Evolutionary conservation across 1,284 basidiomycete species (phyloP).

Genomic region (Megacollybia platyphylla): DNA sequence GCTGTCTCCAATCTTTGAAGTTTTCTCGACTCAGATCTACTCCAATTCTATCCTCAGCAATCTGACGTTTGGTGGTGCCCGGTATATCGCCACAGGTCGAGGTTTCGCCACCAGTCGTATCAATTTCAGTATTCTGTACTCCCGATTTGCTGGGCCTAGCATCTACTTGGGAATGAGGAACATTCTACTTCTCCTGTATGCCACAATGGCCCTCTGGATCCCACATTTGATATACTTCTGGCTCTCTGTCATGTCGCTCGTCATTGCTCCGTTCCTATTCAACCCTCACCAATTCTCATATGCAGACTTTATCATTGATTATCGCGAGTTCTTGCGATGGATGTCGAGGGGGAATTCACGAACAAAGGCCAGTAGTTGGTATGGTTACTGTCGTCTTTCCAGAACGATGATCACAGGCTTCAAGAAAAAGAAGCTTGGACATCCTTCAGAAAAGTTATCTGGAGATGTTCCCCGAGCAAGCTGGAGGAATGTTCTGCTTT

Average conservation of each 20-base stretch:
- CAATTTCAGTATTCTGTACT: conserved; percentile 90
- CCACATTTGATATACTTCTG: conserved; percentile 96
- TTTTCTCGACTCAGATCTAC: conserved; percentile 96
- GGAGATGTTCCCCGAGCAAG: conserved; percentile 84
- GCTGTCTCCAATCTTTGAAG: conserved; percentile 90
- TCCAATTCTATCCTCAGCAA: conserved; percentile 92
- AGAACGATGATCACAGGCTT: conserved; percentile 94
- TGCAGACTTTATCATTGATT: conserved; percentile 94
- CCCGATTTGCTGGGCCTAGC: conserved; percentile 94
- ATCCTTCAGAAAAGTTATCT: conserved; percentile 91
- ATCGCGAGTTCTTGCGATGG: conserved; percentile 94
- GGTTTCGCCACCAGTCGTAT: conserved; percentile 94
- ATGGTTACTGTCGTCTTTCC: conserved; percentile 92
- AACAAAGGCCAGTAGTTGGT: conserved; percentile 94
- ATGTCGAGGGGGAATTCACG: conserved; percentile 95
- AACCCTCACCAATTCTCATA: conserved; percentile 97
- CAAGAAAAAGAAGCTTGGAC: conserved; percentile 95
- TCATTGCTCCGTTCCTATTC: conserved; percentile 92
- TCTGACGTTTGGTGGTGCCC: conserved; percentile 89
- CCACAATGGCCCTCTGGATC: conserved; percentile 84
- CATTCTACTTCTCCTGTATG: conserved; percentile 78
- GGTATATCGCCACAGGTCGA: conserved; percentile 95
- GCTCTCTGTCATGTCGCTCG: conserved; percentile 84
- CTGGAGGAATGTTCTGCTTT: conserved; percentile 77
- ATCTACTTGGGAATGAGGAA: conserved; percentile 97